These are phyloP conservation scores for Adansonia grandidieri DNA, from an alignment of 441 rosid species.

Conservation along the genomic window DNA sequence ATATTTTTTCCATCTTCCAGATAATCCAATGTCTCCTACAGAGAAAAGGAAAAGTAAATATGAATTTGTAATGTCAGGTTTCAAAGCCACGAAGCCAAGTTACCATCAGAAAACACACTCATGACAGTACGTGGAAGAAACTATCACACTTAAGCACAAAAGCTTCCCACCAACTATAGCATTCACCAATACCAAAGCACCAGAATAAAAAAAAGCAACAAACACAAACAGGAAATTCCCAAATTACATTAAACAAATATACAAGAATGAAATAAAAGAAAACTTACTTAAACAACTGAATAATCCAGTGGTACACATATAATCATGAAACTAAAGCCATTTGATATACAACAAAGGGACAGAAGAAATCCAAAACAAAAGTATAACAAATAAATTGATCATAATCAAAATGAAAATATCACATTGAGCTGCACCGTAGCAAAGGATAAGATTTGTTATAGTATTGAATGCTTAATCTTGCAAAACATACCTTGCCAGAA, in stretches of 20 bases:
- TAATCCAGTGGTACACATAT: background rate
- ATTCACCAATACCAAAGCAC: slow-evolving; percentile 18
- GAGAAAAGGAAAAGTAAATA: slow-evolving; percentile 23
- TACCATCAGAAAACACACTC: slow-evolving; percentile 2
- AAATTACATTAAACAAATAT: slow-evolving; percentile 4
- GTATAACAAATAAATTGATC: background rate
- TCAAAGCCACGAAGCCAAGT: slow-evolving; percentile 4
- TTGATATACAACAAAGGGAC: background rate
- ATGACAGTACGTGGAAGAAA: background rate
- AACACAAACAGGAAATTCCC: slow-evolving; percentile 10
- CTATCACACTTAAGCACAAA: background rate
- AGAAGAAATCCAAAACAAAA: slow-evolving; percentile 5
- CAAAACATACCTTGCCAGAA: slow-evolving; percentile 71
- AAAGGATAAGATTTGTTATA: background rate
- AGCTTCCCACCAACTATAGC: slow-evolving; percentile 7
- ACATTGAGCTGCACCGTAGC: slow-evolving; percentile 11
- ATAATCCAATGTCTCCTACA: slow-evolving; percentile 95
- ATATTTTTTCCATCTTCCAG: slow-evolving; percentile 96
- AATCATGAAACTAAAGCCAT: background rate
- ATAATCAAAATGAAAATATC: slow-evolving; percentile 17
- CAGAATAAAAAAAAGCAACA: background rate
- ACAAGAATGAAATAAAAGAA: background rate
- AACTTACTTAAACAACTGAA: background rate
- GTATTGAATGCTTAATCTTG: slow-evolving; percentile 19
- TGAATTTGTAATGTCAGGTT: slow-evolving; percentile 17